Evolutionary conservation across 345 rosid genomes (phyloP).

Genomic region (Moringa oleifera): DNA sequence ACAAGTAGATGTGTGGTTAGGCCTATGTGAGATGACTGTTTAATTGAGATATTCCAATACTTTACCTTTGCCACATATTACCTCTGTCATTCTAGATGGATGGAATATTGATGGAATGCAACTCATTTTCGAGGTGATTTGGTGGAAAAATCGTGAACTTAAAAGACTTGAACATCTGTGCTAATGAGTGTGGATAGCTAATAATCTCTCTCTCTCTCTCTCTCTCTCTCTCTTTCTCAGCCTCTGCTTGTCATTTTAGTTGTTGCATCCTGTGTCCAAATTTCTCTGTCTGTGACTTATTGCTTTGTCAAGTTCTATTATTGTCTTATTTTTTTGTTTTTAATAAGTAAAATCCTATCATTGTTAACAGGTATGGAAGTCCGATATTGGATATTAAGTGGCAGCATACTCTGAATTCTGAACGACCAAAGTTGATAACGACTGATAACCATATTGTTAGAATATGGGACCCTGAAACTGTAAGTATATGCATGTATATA

Average conservation of each 20-base stretch:
- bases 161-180: neutral
- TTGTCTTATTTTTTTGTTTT: too few species aligned
- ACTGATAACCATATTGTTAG: constrained; percentile 82
- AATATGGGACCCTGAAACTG: constrained; percentile 97
- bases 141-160: neutral
- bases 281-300: constrained; percentile 2
- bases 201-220: neutral
- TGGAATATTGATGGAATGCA: too few species aligned
- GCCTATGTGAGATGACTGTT: neutral
- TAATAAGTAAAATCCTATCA: neutral
- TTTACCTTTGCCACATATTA: neutral
- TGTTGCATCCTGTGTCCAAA: too few species aligned
- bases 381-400: constrained; percentile 87
- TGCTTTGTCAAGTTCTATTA: constrained; percentile 4
- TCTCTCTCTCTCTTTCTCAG: too few species aligned
- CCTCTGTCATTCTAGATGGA: neutral
- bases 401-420: constrained; percentile 81
- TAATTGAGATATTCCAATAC: neutral
- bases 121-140: neutral
- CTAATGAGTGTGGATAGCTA: neutral
- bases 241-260: too few species aligned
- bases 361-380: constrained; percentile 68
- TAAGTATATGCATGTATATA: constrained; percentile 17
- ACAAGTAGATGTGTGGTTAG: too few species aligned
- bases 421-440: constrained; percentile 64